phyloP scores from a whole-genome alignment of 306 rosid species.

The Alnus glutinosa region DNA sequence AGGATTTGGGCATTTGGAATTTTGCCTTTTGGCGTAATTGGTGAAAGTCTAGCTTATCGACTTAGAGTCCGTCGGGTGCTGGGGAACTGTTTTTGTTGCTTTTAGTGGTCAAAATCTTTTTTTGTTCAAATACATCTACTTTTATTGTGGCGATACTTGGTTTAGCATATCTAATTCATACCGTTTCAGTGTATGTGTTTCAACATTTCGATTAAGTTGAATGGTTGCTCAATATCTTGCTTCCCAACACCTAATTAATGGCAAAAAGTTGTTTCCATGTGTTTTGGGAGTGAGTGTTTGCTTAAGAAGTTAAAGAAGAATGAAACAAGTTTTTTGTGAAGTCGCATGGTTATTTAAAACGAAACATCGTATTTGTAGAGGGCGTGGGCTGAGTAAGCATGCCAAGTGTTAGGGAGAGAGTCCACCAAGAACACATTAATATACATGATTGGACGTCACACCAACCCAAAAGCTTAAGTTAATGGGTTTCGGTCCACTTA shows the following conservation, averaged over 20 bases:
- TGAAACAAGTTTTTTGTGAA: not conserved
- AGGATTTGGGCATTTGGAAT: conserved; percentile 13
- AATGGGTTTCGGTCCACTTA: too few species aligned
- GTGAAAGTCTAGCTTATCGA: too few species aligned
- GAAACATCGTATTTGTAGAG: not conserved
- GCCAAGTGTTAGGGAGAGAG: too few species aligned
- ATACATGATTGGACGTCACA: too few species aligned
- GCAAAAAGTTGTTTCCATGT: not conserved
- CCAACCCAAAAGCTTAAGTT: too few species aligned
- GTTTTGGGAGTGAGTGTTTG: not conserved
- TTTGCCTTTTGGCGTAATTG: conserved; percentile 16
- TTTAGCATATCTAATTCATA: not conserved
- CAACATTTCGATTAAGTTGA: not conserved
- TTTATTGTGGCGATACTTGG: too few species aligned
- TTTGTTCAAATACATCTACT: too few species aligned
- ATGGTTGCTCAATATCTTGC: not conserved
- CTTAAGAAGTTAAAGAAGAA: not conserved
- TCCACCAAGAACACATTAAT: too few species aligned
- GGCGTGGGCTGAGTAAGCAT: not conserved
- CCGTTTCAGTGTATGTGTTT: not conserved
- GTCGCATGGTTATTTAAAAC: not conserved
- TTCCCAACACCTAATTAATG: not conserved
- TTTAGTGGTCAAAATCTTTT: too few species aligned
- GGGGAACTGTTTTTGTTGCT: too few species aligned
- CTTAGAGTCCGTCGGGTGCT: too few species aligned